Base-by-base conservation (phyloP, 306 rosid species). In the Calophaca sinica region DNA sequence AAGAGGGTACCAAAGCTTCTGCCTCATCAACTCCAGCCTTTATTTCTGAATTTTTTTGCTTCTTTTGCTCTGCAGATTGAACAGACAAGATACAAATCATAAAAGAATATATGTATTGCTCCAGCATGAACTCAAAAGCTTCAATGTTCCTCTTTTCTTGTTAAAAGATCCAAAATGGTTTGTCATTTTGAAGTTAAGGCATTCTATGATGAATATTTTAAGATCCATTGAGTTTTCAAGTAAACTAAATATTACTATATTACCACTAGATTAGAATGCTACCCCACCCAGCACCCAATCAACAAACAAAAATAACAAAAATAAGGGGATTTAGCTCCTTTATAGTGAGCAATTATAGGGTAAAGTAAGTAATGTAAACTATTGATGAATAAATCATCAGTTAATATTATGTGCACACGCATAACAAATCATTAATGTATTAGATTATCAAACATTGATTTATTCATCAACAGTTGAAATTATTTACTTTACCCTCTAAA, bases 21-120 rank as follows among this genome's bases (percentile, higher is more conserved):
- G 94, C 96, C 41, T 89, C 94, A 77, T 90, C 94, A 74, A 88
- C 79, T 79, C 93, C 98, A 72, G 86, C 72, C 77, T 86, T 90
- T 74, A 90, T 72, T 76, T 88, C 93, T 72, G 91, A 76, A 72
- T 87, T 35, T 35, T 84, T 87, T 58, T 93, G 96, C 84, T 90
- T 90, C 91, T 88, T 93, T 81, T 79, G 90, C 84, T 93, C 98
- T 90, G 86, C 86, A 71, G n/a, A 81, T 72, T 42, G 57, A 83
- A 80, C 41, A 74, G 31, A 74, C 68, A 45, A 57, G 6, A 49
- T 2, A 11, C 7, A 41, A 60, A 26, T 60, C 13, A 29, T 10
- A 14, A 28, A 55, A 44, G 45, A 55, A 6, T 13, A 57, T 50
- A 42, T 7, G 2, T 6, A 54, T 32, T 33, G n/a, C 38, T 62